Evolutionary conservation across 306 rosid genomes (phyloP).

Genomic region (Urtica urens): DNA sequence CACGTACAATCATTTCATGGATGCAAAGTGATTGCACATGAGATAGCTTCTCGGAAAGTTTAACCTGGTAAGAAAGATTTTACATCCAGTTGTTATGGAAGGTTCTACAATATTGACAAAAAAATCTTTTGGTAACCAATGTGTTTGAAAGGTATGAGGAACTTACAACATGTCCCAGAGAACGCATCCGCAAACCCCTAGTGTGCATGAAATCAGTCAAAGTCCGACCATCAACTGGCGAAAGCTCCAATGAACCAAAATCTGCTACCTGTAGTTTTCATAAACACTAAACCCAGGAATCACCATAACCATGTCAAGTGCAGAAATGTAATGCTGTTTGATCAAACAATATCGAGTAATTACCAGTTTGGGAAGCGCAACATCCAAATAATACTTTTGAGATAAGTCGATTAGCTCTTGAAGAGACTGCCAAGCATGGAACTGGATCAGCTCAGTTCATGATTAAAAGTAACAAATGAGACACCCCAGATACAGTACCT

Average conservation of each 20-base stretch:
- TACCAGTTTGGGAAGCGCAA: conserved; percentile 99
- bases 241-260: conserved; percentile 94
- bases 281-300: conserved; percentile 21
- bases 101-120: background rate
- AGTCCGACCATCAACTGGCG: conserved; percentile 99
- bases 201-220: conserved; percentile 99
- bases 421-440: conserved; percentile 53
- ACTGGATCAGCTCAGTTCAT: conserved; percentile 27
- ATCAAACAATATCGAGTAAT: conserved; percentile 23
- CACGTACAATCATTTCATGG: conserved; percentile 97
- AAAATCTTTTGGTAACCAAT: too few relatives aligned
- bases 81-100: background rate
- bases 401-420: conserved; percentile 68
- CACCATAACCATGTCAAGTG: conserved; percentile 17
- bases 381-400: conserved; percentile 75
- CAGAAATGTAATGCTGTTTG: conserved; percentile 15
- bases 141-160: conserved; percentile 22
- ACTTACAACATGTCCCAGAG: conserved; percentile 94
- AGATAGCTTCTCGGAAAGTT: conserved; percentile 87
- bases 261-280: conserved; percentile 78
- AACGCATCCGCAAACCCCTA: conserved; percentile 88
- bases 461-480: conserved; percentile 9
- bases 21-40: conserved; percentile 95
- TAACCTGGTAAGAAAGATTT: conserved; percentile 68
- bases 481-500: conserved; percentile 37